phyloP scores from a whole-genome alignment of 2,329 filamentous ascomycete species.

The Alternaria rosae region DNA sequence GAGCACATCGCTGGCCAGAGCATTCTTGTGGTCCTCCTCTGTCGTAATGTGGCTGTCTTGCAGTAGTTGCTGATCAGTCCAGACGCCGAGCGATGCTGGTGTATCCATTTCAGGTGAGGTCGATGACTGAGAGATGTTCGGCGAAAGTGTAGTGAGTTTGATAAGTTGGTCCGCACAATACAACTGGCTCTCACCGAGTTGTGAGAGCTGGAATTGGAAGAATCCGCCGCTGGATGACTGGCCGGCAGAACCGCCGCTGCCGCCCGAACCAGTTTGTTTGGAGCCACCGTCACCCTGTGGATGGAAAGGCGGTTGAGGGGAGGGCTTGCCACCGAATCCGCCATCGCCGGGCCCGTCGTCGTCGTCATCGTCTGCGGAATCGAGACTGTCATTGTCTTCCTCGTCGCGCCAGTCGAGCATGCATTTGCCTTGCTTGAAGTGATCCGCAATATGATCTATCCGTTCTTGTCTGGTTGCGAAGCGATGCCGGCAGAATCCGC shows the following conservation, averaged over 20 bases:
- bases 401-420: constrained; percentile 50
- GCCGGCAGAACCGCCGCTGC: constrained; percentile 20
- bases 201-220: constrained; percentile 45
- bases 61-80: constrained; percentile 7
- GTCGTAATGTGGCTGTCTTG: constrained; percentile 22
- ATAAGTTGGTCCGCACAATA: constrained; percentile 19
- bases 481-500: constrained; percentile 47
- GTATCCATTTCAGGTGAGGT: neutral
- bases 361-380: constrained; percentile 37
- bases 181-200: constrained; percentile 22
- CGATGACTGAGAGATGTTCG: constrained; percentile 17
- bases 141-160: constrained; percentile 17
- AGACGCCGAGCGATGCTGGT: neutral
- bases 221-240: constrained; percentile 29
- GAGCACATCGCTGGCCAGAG: constrained; percentile 47
- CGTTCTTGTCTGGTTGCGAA: constrained; percentile 46
- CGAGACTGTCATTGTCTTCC: constrained; percentile 30
- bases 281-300: constrained; percentile 25
- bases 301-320: constrained; percentile 28
- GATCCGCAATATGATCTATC: constrained; percentile 50
- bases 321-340: constrained; percentile 32
- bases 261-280: constrained; percentile 28
- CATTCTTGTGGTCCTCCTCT: constrained; percentile 30
- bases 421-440: constrained; percentile 49
- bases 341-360: constrained; percentile 37